These are phyloP conservation scores for Neohortaea acidophila DNA, from an alignment of 495 filamentous ascomycete genomes.

Conservation along the genomic window DNA sequence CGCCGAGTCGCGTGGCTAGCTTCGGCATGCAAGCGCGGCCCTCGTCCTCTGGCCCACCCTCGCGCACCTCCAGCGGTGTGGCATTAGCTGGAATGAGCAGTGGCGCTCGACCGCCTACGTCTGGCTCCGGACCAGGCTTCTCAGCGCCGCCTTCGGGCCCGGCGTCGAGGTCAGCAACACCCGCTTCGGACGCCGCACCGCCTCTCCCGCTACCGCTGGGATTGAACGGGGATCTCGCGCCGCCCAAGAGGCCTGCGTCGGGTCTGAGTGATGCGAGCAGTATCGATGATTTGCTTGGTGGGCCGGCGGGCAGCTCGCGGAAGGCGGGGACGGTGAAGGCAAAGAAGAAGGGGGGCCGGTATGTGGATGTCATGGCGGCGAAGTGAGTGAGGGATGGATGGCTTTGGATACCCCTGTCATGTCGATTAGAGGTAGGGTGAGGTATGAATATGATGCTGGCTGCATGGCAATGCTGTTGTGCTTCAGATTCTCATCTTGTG, in stretches of 20 bases:
- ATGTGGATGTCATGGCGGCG: constrained; percentile 81
- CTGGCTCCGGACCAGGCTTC: background rate
- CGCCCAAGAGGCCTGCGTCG: constrained; percentile 27
- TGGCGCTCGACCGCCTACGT: background rate
- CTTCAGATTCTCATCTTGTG: too few relatives aligned
- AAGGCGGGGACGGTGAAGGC: constrained; percentile 49
- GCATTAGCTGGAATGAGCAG: background rate
- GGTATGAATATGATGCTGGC: too few relatives aligned
- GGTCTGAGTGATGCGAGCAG: constrained; percentile 65
- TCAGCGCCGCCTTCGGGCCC: constrained; percentile 26
- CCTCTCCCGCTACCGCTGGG: background rate
- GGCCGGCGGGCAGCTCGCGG: constrained; percentile 48
- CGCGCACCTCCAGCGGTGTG: constrained; percentile 9
- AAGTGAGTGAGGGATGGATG: too few relatives aligned
- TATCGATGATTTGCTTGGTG: constrained; percentile 66
- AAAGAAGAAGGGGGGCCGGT: constrained; percentile 64
- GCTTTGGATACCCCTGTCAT: too few relatives aligned
- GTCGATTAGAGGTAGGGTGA: too few relatives aligned
- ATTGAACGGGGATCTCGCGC: constrained; percentile 7
- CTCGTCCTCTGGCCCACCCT: constrained; percentile 13
- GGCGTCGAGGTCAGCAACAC: constrained; percentile 9
- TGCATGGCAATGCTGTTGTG: too few relatives aligned
- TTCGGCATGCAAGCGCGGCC: constrained; percentile 1
- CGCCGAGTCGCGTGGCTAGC: constrained; percentile 15
- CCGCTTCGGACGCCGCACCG: constrained; percentile 3